phyloP scores from a whole-genome alignment of 1,284 basidiomycete species.

The Jaminaea rosea region DNA sequence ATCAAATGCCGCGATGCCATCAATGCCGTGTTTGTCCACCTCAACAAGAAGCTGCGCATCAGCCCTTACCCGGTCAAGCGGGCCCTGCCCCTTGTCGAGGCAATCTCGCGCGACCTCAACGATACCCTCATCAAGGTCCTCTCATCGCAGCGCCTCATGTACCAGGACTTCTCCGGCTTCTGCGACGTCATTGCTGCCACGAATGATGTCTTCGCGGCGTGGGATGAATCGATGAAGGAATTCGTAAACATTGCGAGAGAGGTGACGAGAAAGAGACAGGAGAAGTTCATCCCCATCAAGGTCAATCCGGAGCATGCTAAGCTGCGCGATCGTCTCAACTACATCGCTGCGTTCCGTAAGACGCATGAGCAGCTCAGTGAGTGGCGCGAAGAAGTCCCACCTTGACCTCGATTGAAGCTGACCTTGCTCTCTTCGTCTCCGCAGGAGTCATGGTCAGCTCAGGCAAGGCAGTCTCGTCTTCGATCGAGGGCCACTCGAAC shows the following conservation, averaged over 20 bases:
- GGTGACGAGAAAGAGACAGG: constrained; percentile 77
- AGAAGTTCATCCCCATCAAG: constrained; percentile 96
- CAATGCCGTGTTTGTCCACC: constrained; percentile 76
- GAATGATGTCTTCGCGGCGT: constrained; percentile 76
- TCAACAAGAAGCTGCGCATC: constrained; percentile 79
- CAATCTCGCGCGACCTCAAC: constrained; percentile 93
- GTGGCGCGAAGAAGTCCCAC: too few species aligned
- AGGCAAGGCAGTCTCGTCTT: constrained; percentile 58
- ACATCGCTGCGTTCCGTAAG: constrained; percentile 80
- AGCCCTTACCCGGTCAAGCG: constrained; percentile 86
- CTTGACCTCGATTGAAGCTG: too few species aligned
- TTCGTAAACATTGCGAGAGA: constrained; percentile 96
- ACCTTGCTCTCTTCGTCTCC: too few species aligned
- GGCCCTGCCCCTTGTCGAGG: constrained; percentile 89
- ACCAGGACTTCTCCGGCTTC: constrained; percentile 88
- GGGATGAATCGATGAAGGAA: constrained; percentile 96
- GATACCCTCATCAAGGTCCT: constrained; percentile 86
- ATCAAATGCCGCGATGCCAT: constrained; percentile 87
- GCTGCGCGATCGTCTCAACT: constrained; percentile 77
- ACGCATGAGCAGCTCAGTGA: constrained; percentile 95
- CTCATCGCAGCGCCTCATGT: constrained; percentile 77
- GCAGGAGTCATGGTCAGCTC: constrained; percentile 95
- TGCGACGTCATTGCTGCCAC: constrained; percentile 71
- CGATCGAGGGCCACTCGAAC: constrained; percentile 10
- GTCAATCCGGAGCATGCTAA: constrained; percentile 81